Conservation (phyloP, 2,329 filamentous ascomycete species). For the Aspergillus niger region DNA sequence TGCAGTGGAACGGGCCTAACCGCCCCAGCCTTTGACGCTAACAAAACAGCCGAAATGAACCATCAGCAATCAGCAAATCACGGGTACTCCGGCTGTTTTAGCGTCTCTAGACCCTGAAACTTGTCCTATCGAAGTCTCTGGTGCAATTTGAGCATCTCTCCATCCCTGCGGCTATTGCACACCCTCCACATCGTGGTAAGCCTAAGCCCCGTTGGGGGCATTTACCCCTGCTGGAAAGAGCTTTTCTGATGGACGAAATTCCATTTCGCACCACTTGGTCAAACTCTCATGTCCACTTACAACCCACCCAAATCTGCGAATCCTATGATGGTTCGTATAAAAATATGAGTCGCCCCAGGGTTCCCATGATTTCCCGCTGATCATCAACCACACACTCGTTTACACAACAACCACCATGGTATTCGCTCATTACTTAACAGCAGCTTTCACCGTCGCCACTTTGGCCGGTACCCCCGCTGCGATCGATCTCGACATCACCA, state of each 20-base stretch:
- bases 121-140: not conserved
- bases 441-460: not conserved
- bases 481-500: conserved; percentile 5
- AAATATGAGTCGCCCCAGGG: not conserved
- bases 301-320: too few relatives aligned
- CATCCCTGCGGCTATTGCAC: not conserved
- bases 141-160: not conserved
- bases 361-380: too few relatives aligned
- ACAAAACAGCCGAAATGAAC: not conserved
- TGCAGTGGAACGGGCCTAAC: not conserved
- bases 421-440: not conserved
- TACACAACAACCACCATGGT: not conserved
- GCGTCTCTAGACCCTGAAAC: not conserved
- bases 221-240: not conserved
- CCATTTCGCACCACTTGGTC: not conserved
- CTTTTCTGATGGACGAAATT: not conserved
- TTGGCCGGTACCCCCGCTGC: not conserved
- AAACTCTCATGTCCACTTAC: not conserved
- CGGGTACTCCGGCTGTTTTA: too few relatives aligned
- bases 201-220: not conserved
- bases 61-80: too few relatives aligned
- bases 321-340: not conserved
- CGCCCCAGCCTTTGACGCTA: conserved; percentile 12
- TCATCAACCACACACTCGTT: not conserved
- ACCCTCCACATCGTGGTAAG: not conserved